phyloP scores from a whole-genome alignment of 805 yeast genomes.

The Saccharomyces eubayanus region DNA sequence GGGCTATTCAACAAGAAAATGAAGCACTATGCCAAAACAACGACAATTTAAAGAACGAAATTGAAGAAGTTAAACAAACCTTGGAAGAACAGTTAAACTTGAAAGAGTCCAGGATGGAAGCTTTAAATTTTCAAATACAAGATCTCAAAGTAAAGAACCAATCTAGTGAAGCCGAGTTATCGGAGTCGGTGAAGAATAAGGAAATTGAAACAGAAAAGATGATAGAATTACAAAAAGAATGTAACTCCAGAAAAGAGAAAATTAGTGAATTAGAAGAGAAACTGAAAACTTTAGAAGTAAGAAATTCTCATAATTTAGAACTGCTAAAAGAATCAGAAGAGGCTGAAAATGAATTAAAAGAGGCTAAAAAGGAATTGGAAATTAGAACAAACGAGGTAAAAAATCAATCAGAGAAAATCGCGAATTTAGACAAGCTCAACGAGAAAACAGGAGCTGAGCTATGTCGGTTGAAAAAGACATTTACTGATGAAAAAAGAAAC shows the following conservation, averaged over 20 bases:
- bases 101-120: neutral
- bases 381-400: neutral
- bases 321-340: conserved; percentile 3
- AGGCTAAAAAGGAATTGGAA: neutral
- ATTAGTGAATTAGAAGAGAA: conserved; percentile 1
- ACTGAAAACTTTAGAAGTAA: conserved; percentile 4
- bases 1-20: conserved; percentile 2
- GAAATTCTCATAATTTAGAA: neutral
- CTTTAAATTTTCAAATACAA: neutral
- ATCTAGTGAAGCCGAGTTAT: neutral
- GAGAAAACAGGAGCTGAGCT: neutral
- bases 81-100: neutral
- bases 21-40: neutral
- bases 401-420: neutral
- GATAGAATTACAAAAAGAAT: neutral
- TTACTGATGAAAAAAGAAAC: neutral
- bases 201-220: neutral
- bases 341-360: neutral
- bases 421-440: neutral
- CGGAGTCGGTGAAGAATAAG: neutral
- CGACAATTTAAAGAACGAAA: conserved; percentile 6
- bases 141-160: neutral
- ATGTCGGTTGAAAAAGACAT: neutral
- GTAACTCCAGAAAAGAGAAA: neutral
- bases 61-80: neutral